phyloP scores from a whole-genome alignment of 768 basidiomycete species.

The Lactifluus volemus region DNA sequence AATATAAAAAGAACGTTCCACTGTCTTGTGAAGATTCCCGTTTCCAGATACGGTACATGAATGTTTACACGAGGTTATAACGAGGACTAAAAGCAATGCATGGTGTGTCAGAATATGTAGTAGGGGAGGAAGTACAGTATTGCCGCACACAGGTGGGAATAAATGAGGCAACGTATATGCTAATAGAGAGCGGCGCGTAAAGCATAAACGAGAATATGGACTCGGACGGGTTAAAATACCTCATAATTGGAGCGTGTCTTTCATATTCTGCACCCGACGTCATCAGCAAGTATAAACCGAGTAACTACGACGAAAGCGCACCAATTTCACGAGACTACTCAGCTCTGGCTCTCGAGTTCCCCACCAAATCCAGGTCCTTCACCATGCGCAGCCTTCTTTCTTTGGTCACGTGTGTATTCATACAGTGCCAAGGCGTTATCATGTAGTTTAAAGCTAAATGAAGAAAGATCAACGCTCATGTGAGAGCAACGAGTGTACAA shows the following conservation, averaged over 20 bases:
- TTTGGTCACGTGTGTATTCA: slow-evolving; percentile 4
- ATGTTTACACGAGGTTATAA: neutral
- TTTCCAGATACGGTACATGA: neutral
- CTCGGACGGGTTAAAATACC: neutral
- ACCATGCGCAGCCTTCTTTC: neutral
- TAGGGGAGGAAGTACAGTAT: neutral
- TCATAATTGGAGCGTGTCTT: neutral
- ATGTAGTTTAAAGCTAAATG: slow-evolving; percentile 1
- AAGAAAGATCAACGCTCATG: neutral
- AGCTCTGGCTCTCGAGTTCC: slow-evolving; percentile 5
- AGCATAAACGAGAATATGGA: neutral
- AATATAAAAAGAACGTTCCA: neutral
- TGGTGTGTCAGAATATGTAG: neutral
- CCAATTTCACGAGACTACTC: slow-evolving; percentile 12
- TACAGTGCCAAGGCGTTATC: slow-evolving; percentile 2
- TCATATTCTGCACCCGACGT: neutral
- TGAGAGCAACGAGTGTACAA: neutral
- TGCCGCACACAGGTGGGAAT: neutral
- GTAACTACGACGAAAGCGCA: neutral
- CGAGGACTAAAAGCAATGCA: neutral
- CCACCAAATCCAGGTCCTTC: neutral
- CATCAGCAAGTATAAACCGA: neutral
- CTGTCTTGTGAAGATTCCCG: neutral
- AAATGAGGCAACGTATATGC: neutral
- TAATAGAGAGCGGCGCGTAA: neutral